Base-by-base conservation (phyloP, 495 filamentous ascomycete genomes). In the Parathielavia hyrcaniae region DNA sequence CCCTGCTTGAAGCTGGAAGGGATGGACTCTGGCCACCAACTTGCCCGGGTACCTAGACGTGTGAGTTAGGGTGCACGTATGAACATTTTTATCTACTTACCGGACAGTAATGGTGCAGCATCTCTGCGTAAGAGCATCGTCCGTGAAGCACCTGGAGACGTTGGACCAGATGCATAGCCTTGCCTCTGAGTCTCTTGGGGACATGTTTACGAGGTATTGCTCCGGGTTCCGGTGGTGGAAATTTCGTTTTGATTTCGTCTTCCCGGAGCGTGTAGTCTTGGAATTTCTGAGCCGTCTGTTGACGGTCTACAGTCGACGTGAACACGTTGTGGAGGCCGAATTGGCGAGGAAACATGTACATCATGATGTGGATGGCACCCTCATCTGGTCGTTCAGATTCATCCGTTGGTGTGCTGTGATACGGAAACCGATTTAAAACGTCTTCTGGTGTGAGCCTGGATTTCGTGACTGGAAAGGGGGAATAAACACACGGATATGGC, bases 261-360 rank as follows among this genome's bases (percentile, higher is more conserved):
- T 97, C 93, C 26, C 92, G 81, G 7, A 88, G 69, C 2, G 86
- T 88, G 62, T 91, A 92, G 66, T 93, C 88, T 61, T 89, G 91
- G 62, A 91, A 83, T 34, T 79, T 77, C 50, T 89, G 84, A 0
- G 78, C 73, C 0, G 83, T 90, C 59, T 90, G 81, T 32, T 71
- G 81, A 16, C 64, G 67, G 64, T 92, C 79, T 14, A 86, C 75
- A 12, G 73, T 67, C 1, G 82, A 83, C 0, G 87, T 88, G 63
- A 97, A 97, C n/a, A 86, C 89, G 72, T 96, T 98, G 62, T 92
- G 88, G 13, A 98, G 74, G 4, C 83, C 83, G 66, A 95, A 97
- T 67, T 97, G 90, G 19, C 86, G 79, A 34, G 93, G 93, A 61
- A 98, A 98, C 1, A 98, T 84, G 69, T 98, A 92, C 73, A 89